These are phyloP conservation scores for Arthroderma sp. DNA, from an alignment of 2,329 filamentous ascomycete genomes.

Conservation along the genomic window DNA sequence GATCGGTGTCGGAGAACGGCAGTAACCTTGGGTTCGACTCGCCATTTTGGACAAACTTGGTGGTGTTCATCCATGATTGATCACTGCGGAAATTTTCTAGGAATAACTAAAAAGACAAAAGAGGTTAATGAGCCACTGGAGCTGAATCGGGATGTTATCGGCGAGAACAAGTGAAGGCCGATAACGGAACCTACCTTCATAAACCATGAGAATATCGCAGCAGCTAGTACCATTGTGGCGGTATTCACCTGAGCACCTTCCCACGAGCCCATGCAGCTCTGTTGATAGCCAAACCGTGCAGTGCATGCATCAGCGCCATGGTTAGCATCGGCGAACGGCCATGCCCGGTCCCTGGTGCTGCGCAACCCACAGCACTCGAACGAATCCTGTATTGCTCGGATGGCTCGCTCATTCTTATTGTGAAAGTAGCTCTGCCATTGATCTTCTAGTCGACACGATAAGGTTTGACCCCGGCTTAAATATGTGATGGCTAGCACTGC, in stretches of 20 bases:
- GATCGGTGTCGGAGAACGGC: too few species aligned
- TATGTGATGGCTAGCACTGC: conserved; percentile 6
- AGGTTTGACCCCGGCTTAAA: conserved; percentile 2
- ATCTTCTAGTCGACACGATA: conserved; percentile 6
- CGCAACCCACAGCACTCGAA: conserved; percentile 9
- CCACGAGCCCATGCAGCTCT: conserved; percentile 6
- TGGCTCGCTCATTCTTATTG: conserved; percentile 6
- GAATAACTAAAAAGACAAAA: too few species aligned
- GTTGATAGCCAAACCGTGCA: conserved; percentile 4
- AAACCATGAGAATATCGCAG: conserved; percentile 1
- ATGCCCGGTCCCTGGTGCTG: conserved; percentile 6
- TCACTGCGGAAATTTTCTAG: too few species aligned
- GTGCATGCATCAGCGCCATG: conserved; percentile 4
- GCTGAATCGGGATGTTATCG: too few species aligned
- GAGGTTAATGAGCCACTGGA: too few species aligned
- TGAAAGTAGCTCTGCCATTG: conserved; percentile 9
- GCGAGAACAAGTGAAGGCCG: too few species aligned
- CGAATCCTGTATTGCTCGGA: conserved; percentile 7
- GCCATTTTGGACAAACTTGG: too few species aligned
- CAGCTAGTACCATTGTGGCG: conserved; percentile 6
- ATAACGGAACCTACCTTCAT: too few species aligned
- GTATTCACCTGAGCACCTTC: background rate
- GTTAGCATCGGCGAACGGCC: conserved; percentile 6
- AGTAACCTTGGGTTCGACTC: too few species aligned
- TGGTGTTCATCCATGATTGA: too few species aligned